Conservation (phyloP, 164 flowering plant genomes). For the Nymphaea thermarum region DNA sequence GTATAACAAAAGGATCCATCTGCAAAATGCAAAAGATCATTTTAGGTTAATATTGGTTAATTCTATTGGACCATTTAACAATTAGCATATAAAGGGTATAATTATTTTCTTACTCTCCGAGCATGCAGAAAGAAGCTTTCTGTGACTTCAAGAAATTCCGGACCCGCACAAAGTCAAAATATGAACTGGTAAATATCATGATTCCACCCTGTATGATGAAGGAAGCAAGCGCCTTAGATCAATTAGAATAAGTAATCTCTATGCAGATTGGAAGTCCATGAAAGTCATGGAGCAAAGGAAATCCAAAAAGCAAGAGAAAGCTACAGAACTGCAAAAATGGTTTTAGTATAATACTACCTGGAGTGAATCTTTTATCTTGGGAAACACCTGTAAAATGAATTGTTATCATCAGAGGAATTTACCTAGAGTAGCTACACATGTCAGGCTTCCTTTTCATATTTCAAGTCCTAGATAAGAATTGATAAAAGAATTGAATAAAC, state of each 20-base stretch:
- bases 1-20: too few relatives aligned
- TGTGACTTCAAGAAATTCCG: conserved; percentile 76
- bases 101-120: conserved; percentile 59
- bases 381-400: conserved; percentile 61
- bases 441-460: too few relatives aligned
- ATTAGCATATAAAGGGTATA: too few relatives aligned
- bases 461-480: too few relatives aligned
- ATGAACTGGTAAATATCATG: conserved; percentile 76
- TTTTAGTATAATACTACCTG: conserved; percentile 30
- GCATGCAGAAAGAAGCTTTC: conserved; percentile 68
- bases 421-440: too few relatives aligned
- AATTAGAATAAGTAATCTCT: neutral
- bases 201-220: conserved; percentile 58
- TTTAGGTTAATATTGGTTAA: too few relatives aligned
- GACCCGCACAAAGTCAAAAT: conserved; percentile 72
- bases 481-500: too few relatives aligned
- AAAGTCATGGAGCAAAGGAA: neutral
- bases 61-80: too few relatives aligned
- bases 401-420: neutral
- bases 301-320: neutral
- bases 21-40: too few relatives aligned
- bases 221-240: neutral
- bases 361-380: conserved; percentile 71
- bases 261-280: too few relatives aligned
- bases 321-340: too few relatives aligned